Conservation (phyloP, 1,139 yeast species). For the Pichia cactophila region DNA sequence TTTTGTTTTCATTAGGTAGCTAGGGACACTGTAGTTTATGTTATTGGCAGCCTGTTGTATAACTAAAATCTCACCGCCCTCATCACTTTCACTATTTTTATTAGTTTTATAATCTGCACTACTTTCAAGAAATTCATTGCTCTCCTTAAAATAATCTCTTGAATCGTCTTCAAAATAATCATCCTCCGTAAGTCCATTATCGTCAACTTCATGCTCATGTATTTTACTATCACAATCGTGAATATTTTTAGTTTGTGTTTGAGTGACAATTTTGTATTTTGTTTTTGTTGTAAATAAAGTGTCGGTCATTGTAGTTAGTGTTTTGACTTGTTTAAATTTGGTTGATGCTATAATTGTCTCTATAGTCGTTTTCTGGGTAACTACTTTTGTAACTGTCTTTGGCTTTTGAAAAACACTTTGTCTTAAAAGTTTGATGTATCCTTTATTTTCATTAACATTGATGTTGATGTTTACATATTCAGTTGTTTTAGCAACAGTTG, state of each 20-base stretch:
- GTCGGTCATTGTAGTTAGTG: not conserved
- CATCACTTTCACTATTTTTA: not conserved
- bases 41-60: not conserved
- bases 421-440: not conserved
- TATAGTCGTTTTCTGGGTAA: not conserved
- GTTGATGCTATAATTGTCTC: not conserved
- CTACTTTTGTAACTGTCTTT: no score
- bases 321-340: not conserved
- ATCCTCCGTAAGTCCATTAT: not conserved
- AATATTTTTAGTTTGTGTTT: not conserved
- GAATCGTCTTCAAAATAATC: not conserved
- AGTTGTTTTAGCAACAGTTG: not conserved
- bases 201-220: not conserved
- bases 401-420: no score
- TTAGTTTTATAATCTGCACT: not conserved
- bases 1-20: not conserved
- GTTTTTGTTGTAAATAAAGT: not conserved
- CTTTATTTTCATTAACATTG: constrained; percentile 3
- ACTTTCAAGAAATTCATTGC: not conserved
- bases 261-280: not conserved
- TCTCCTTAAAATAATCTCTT: not conserved
- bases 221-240: not conserved
- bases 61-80: not conserved
- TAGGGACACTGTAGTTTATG: not conserved
- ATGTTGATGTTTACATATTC: not conserved